Evolutionary conservation across 2,329 filamentous ascomycete species (phyloP).

Genomic region (Cucurbitaria berberidis): DNA sequence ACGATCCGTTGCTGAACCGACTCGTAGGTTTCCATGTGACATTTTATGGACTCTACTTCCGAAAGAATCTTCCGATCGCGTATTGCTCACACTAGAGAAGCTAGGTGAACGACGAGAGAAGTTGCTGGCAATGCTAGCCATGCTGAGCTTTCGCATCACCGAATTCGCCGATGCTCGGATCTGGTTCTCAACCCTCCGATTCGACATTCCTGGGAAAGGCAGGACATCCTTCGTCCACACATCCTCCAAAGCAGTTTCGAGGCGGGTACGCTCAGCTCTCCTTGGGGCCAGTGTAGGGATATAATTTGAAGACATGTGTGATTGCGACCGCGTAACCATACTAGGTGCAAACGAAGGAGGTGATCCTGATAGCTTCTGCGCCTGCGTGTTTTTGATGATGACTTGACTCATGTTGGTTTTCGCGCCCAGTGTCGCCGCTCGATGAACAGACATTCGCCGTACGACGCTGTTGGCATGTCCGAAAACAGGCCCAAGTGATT

Average conservation of each 20-base stretch:
- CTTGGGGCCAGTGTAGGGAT: conserved; percentile 75
- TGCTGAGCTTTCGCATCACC: conserved; percentile 86
- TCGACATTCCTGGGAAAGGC: conserved; percentile 82
- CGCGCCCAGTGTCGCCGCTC: conserved; percentile 74
- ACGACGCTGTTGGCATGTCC: conserved; percentile 71
- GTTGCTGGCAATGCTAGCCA: conserved; percentile 77
- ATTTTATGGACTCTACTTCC: conserved; percentile 35
- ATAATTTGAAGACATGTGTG: conserved; percentile 70
- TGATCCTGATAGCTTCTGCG: conserved; percentile 63
- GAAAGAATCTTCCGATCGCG: conserved; percentile 45
- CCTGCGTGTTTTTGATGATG: conserved; percentile 84
- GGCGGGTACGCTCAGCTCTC: conserved; percentile 74
- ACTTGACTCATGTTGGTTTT: conserved; percentile 75
- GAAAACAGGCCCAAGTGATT: conserved; percentile 76
- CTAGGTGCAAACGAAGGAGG: conserved; percentile 52
- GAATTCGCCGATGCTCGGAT: conserved; percentile 81
- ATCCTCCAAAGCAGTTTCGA: conserved; percentile 76
- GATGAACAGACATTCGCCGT: conserved; percentile 77
- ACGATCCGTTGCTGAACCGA: conserved; percentile 32
- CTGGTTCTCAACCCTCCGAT: conserved; percentile 70
- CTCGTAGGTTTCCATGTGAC: conserved; percentile 33
- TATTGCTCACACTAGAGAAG: conserved; percentile 52
- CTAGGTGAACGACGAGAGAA: conserved; percentile 76
- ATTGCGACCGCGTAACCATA: conserved; percentile 79
- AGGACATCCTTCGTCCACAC: conserved; percentile 84